Evolutionary conservation across 1,284 basidiomycete genomes (phyloP), one percentile per base, ranked within the genome.

Genomic region (Cutaneotrichosporon arboriforme): DNA sequence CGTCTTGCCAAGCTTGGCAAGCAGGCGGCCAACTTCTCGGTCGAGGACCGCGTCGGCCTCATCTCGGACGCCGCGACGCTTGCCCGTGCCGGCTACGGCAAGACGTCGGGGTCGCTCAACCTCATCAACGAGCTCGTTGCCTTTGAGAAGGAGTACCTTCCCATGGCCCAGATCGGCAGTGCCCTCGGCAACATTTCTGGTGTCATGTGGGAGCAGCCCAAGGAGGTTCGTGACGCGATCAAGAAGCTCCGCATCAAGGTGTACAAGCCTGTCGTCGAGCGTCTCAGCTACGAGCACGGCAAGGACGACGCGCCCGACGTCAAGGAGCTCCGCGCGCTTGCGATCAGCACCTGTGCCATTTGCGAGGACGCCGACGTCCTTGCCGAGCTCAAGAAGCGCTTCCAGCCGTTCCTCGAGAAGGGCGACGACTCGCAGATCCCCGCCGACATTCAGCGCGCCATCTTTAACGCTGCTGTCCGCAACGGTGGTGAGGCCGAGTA

Each of bases 1-100:
- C 82, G 88, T 35, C 81, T 96, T 18, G 77, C 78, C 35, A 84
- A 84, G 69, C 88, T 97, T 55, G 91, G 87, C 13, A 75, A 80
- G 40, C 88, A 91, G 67, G 88, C 89, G 4, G 81, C 85, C 14
- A 84, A 83, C 67, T 90, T 96, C 76, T 81, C 84, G 7, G 77
- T 90, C 52, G 84, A 88, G 59, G 94, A 98, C 73, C 83, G 90
- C 43, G 83, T 93, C 57, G 91, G 91, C 20, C 78, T 97, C 13
- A 81, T 93, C 31, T 83, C 85, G 58, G 90, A 94, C 66, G 81
- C 86, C 1, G 82, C 88, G 64, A 84, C 86, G 0, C 80, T 96
- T 33, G 83, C 89, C 34, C 84, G 86, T 67, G 87, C 90, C 23
- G 89, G 90, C 2, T 82, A 88, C 65, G 78, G 82, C 48, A 81